Conservation (phyloP, 2,329 filamentous ascomycete species). For the Juglanconis oblonga region DNA sequence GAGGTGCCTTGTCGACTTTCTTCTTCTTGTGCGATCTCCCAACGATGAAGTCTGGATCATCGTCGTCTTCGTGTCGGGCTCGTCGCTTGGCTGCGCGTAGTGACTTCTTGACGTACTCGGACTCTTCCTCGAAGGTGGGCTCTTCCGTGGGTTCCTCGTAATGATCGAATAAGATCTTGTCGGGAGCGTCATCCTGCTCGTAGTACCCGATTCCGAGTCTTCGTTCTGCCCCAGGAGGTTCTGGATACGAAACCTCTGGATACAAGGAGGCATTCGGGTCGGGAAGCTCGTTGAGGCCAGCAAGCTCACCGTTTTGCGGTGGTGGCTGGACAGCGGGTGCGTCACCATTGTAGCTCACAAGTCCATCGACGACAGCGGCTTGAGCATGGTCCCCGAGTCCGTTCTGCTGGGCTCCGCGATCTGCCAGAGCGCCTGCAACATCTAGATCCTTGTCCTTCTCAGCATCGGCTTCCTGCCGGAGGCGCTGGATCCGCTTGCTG, state of each 20-base stretch:
- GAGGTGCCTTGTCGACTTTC: slow-evolving; percentile 32
- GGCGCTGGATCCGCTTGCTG: slow-evolving; percentile 54
- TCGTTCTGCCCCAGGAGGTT: slow-evolving; percentile 47
- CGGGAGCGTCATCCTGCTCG: slow-evolving; percentile 54
- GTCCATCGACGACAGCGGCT: slow-evolving; percentile 27
- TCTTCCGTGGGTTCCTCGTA: slow-evolving; percentile 49
- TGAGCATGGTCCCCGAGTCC: slow-evolving; percentile 31
- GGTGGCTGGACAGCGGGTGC: slow-evolving; percentile 3
- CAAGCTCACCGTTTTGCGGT: slow-evolving; percentile 24
- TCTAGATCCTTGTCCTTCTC: slow-evolving; percentile 50
- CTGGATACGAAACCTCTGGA: slow-evolving; percentile 39
- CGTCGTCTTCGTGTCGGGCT: slow-evolving; percentile 49
- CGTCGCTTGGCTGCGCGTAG: slow-evolving; percentile 52
- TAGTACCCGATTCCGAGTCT: slow-evolving; percentile 61
- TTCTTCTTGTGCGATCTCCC: slow-evolving; percentile 41
- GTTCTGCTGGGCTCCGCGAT: slow-evolving; percentile 27
- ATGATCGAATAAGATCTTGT: slow-evolving; percentile 58
- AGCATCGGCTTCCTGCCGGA: slow-evolving; percentile 54
- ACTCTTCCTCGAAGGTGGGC: slow-evolving; percentile 38
- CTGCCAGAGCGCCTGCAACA: slow-evolving; percentile 22
- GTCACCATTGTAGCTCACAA: slow-evolving; percentile 6
- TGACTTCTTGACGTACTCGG: slow-evolving; percentile 54
- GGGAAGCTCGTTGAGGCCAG: slow-evolving; percentile 21
- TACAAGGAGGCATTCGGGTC: slow-evolving; percentile 6
- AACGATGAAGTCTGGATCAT: slow-evolving; percentile 52